These are phyloP conservation scores for Cordyceps fumosorosea DNA, from an alignment of 2,329 filamentous ascomycete species.

Conservation along the genomic window DNA sequence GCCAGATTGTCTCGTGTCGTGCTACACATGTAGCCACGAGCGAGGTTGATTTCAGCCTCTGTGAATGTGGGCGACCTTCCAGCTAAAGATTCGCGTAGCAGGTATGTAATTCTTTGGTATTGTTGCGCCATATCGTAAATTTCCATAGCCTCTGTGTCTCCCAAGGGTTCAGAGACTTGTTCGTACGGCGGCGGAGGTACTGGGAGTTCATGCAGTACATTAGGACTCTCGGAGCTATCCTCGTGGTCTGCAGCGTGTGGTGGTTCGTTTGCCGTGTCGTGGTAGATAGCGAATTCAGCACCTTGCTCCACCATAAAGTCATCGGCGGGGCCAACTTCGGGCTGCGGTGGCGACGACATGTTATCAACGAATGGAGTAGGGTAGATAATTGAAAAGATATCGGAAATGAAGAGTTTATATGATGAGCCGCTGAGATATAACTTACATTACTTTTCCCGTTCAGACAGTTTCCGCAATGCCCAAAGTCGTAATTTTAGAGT, in stretches of 20 bases:
- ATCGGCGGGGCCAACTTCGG: background rate
- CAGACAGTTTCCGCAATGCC: background rate
- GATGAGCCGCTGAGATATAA: background rate
- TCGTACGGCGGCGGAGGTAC: background rate
- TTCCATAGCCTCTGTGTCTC: too few relatives aligned
- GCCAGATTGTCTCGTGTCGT: background rate
- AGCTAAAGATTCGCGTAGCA: background rate
- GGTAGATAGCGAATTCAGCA: background rate
- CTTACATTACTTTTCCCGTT: background rate
- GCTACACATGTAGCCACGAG: background rate
- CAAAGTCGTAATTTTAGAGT: background rate
- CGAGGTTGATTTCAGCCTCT: background rate
- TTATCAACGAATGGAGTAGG: background rate
- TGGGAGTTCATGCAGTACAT: background rate
- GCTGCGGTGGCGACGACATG: background rate
- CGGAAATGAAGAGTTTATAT: background rate
- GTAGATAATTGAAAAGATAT: background rate
- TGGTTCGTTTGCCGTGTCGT: background rate
- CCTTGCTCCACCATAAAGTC: background rate
- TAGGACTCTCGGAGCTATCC: background rate
- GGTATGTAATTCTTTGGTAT: background rate
- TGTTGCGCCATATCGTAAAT: background rate
- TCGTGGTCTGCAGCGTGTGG: background rate
- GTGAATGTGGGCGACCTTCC: background rate
- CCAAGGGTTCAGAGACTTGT: background rate